Conservation (phyloP, 768 basidiomycete genomes). For the Termitomyces sp. region DNA sequence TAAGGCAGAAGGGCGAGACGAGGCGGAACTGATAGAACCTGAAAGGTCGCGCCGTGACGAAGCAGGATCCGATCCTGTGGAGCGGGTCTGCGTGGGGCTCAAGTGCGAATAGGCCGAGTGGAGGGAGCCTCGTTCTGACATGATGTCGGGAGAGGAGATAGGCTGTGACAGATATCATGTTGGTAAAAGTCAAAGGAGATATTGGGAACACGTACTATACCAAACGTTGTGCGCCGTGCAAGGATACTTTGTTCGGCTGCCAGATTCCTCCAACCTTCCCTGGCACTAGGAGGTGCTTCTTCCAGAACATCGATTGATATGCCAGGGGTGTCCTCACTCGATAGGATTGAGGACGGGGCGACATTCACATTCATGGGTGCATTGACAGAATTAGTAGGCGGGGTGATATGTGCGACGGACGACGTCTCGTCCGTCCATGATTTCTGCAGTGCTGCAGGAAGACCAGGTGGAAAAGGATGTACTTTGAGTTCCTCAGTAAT, state of each 20-base stretch:
- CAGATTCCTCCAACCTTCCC: slow-evolving; percentile 58
- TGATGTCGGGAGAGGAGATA: slow-evolving; percentile 32
- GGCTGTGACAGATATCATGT: slow-evolving; percentile 28
- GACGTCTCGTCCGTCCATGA: slow-evolving; percentile 27
- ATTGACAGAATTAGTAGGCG: background rate
- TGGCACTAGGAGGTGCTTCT: slow-evolving; percentile 62
- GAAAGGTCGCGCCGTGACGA: slow-evolving; percentile 37
- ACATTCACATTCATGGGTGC: background rate
- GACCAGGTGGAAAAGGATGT: slow-evolving; percentile 32
- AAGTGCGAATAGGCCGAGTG: slow-evolving; percentile 61
- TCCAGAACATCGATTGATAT: slow-evolving; percentile 62
- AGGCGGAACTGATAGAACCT: slow-evolving; percentile 46
- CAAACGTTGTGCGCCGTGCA: slow-evolving; percentile 47
- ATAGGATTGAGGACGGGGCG: slow-evolving; percentile 9
- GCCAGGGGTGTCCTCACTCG: slow-evolving; percentile 24
- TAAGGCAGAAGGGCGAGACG: slow-evolving; percentile 48
- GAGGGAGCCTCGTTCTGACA: slow-evolving; percentile 64
- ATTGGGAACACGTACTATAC: slow-evolving; percentile 42
- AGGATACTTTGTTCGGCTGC: slow-evolving; percentile 29
- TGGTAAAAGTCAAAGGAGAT: slow-evolving; percentile 10
- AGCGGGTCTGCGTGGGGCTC: slow-evolving; percentile 40
- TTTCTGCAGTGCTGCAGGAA: slow-evolving; percentile 24
- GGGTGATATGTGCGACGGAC: slow-evolving; percentile 7
- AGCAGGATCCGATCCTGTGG: slow-evolving; percentile 50
- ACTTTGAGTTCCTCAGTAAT: slow-evolving; percentile 26